Base-by-base conservation (phyloP, 352 stramenopile species). In the Globisporangium canariense region DNA sequence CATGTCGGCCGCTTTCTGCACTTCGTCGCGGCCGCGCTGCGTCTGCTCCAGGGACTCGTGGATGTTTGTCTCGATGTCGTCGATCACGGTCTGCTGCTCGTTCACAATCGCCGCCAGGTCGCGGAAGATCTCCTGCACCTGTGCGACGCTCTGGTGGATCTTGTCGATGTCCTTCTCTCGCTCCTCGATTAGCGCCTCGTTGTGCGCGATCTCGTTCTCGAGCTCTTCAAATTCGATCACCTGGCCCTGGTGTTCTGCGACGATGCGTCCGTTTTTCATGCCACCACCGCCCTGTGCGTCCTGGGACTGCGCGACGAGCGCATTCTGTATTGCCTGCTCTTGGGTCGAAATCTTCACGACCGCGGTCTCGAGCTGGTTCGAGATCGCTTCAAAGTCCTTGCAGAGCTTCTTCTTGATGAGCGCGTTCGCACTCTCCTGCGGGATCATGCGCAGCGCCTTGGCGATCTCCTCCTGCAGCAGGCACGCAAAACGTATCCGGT, bases 101-200 rank as follows among this genome's bases (percentile, higher is more conserved):
- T 88, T 73, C 45, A 97, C 89, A 58, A 97, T 93, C 11, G 78
- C 79, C 13, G 89, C 89, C 58, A 97, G 64, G 62, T 97, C 89
- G 7, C 88, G 73, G 71, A 95, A 97, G 69, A 97, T 97, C 73
- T 97, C 89, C 66, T 97, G 88, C 32, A 97, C 89, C 63, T 97
- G 86, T 43, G 86, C 87, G n/a, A 96, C 84, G 60, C 86, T 96
- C 66, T 91, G 73, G 70, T 96, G 88, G 71, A 96, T 96, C 60
- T 91, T 86, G 45, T 79, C 75, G 45, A 96, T 91, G 57, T 96
- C 89, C 49, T 90, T 82, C 64, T 94, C 87, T 30, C 86, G 86
- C 74, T 96, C 89, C 68, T 96, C 84, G 55, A 96, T 96, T 20
- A 96, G 76, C 52, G 86, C 89, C 59, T 94, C 87, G 71, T 96